These are phyloP conservation scores for Salisapilia sapeloensis DNA, from an alignment of 352 stramenopile genomes.

Conservation along the genomic window DNA sequence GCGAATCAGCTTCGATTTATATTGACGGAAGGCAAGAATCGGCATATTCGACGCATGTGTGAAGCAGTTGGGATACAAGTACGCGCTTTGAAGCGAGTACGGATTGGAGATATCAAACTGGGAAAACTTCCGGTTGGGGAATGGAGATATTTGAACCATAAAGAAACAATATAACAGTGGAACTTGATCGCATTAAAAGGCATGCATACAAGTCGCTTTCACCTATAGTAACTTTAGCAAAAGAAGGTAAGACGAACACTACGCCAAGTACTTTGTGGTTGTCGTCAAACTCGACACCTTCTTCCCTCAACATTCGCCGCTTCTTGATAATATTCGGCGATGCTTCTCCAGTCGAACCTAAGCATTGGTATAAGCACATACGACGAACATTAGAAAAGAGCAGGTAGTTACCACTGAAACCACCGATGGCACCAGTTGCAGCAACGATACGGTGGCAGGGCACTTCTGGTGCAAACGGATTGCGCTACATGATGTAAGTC, in stretches of 20 bases:
- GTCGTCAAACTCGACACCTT: slow-evolving; percentile 43
- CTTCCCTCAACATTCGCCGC: slow-evolving; percentile 26
- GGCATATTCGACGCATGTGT: slow-evolving; percentile 94
- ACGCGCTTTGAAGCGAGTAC: slow-evolving; percentile 80
- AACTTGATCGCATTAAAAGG: slow-evolving; percentile 11
- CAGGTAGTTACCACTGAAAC: slow-evolving; percentile 39
- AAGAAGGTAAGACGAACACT: not conserved
- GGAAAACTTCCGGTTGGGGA: slow-evolving; percentile 44
- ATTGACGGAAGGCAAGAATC: slow-evolving; percentile 90
- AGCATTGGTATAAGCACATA: not conserved
- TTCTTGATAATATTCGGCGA: slow-evolving; percentile 55
- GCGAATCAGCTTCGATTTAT: slow-evolving; percentile 75
- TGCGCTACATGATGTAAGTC: slow-evolving; percentile 21
- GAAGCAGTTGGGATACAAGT: slow-evolving; percentile 82
- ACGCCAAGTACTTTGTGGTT: slow-evolving; percentile 29
- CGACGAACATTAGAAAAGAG: not conserved
- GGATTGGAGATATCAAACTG: slow-evolving; percentile 81
- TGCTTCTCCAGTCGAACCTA: slow-evolving; percentile 37
- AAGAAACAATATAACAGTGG: not conserved
- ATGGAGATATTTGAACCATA: slow-evolving; percentile 62
- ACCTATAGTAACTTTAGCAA: slow-evolving; percentile 11
- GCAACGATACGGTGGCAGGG: slow-evolving; percentile 67
- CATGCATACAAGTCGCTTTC: slow-evolving; percentile 19
- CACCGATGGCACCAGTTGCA: slow-evolving; percentile 41
- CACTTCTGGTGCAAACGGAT: slow-evolving; percentile 62